Conservation (phyloP, 345 rosid species). For the Microthlaspi erraticum region DNA sequence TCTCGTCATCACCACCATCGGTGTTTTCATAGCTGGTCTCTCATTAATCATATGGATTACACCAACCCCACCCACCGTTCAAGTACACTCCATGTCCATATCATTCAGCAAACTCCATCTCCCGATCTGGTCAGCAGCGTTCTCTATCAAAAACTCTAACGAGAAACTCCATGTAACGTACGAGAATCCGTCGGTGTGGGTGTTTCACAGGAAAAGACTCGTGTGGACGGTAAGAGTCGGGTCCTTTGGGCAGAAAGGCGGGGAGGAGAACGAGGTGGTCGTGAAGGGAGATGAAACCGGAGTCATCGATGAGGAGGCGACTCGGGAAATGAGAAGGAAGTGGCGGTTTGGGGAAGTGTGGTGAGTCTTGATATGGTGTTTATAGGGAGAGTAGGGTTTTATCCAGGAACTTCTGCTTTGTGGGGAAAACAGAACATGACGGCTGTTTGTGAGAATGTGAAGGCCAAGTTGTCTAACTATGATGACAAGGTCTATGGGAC, state of each 20-base stretch:
- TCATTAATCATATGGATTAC: constrained; percentile 27
- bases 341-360: constrained; percentile 17
- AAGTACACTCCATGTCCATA: constrained; percentile 28
- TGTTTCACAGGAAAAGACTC: constrained; percentile 12
- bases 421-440: constrained; percentile 42
- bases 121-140: constrained; percentile 29
- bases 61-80: constrained; percentile 32
- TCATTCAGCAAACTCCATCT: constrained; percentile 7
- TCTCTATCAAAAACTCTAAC: constrained; percentile 39
- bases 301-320: constrained; percentile 21
- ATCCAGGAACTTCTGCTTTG: constrained; percentile 23
- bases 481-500: constrained; percentile 17
- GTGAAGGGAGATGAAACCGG: constrained; percentile 29
- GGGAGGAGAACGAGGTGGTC: constrained; percentile 22
- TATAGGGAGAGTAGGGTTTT: constrained; percentile 34
- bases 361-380: constrained; percentile 18
- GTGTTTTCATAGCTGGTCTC: not conserved
- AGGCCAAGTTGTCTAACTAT: constrained; percentile 2
- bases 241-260: constrained; percentile 14
- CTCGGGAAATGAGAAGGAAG: constrained; percentile 17
- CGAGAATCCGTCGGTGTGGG: constrained; percentile 12
- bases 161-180: constrained; percentile 26
- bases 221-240: not conserved
- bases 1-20: not conserved
- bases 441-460: constrained; percentile 36